Percentiles rank a stretch among this genome's conserved stretches.
Evolutionary conservation across 352 stramenopile species (phyloP).

Genomic region (Blastocystis sp.): DNA sequence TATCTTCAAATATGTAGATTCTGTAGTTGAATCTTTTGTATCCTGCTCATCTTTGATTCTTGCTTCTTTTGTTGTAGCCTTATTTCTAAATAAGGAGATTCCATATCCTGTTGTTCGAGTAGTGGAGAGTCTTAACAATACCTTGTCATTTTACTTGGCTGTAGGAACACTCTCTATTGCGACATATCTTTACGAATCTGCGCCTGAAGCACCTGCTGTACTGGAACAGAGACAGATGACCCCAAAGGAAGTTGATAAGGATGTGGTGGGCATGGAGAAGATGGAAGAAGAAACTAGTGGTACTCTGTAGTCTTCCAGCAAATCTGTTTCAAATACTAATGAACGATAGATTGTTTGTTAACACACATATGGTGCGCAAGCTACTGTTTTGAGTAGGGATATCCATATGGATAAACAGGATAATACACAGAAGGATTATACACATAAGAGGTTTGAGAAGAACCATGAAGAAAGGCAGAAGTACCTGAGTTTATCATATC

Average conservation of each 20-base stretch:
- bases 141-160: not conserved
- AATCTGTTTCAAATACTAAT: no score
- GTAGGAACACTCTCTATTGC: slow-evolving; percentile 12
- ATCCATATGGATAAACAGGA: not conserved
- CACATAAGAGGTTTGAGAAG: not conserved
- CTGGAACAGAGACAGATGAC: not conserved
- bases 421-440: not conserved
- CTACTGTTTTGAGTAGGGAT: not conserved
- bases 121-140: not conserved
- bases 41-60: slow-evolving; percentile 28
- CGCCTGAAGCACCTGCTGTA: not conserved
- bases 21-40: slow-evolving; percentile 17
- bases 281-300: not conserved
- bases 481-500: no score
- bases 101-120: not conserved
- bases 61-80: not conserved
- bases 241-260: not conserved
- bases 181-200: slow-evolving; percentile 28
- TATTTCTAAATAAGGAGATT: not conserved
- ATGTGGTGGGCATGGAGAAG: not conserved
- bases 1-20: slow-evolving; percentile 46
- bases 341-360: not conserved
- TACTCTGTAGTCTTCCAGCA: not conserved
- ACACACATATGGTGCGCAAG: not conserved
- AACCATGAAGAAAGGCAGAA: not conserved